Conservation (phyloP, 2,329 filamentous ascomycete species). For the Beauveria sp. region DNA sequence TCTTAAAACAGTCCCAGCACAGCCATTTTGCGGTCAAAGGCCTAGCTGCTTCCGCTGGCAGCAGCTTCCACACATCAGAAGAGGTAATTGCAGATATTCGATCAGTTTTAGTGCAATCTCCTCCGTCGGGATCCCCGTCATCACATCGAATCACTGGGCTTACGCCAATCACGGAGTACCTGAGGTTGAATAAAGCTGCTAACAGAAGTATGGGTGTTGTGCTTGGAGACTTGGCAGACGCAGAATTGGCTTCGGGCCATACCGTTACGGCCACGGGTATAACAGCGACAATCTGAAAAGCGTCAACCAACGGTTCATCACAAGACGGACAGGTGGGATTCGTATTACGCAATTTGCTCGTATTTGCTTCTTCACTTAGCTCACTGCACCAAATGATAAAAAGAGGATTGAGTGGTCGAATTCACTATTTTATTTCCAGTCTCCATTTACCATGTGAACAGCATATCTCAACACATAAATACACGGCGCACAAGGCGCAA, state of each 20-base stretch:
- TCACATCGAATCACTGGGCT: not conserved
- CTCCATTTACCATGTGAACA: not conserved
- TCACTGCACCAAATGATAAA: not conserved
- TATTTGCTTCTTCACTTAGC: constrained; percentile 3
- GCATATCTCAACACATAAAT: constrained; percentile 1
- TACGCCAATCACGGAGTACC: constrained; percentile 3
- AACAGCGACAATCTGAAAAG: not conserved
- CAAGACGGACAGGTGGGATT: not conserved
- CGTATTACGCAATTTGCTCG: not conserved
- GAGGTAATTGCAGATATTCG: constrained; percentile 5
- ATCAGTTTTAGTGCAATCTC: not conserved
- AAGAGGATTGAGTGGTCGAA: not conserved
- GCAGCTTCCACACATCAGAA: not conserved
- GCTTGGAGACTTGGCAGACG: constrained; percentile 4
- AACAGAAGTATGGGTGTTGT: not conserved
- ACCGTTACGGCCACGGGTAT: not conserved
- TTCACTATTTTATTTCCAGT: not conserved
- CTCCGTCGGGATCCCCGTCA: not conserved
- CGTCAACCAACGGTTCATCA: not conserved
- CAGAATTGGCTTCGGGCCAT: not conserved
- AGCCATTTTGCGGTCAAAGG: not conserved
- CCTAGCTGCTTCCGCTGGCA: not conserved
- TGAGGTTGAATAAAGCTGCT: not conserved
- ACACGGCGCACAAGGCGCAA: not conserved
- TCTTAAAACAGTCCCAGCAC: constrained; percentile 22